Evolutionary conservation across 2,329 filamentous ascomycete genomes (phyloP).

Genomic region (Drechslerella dactyloides): DNA sequence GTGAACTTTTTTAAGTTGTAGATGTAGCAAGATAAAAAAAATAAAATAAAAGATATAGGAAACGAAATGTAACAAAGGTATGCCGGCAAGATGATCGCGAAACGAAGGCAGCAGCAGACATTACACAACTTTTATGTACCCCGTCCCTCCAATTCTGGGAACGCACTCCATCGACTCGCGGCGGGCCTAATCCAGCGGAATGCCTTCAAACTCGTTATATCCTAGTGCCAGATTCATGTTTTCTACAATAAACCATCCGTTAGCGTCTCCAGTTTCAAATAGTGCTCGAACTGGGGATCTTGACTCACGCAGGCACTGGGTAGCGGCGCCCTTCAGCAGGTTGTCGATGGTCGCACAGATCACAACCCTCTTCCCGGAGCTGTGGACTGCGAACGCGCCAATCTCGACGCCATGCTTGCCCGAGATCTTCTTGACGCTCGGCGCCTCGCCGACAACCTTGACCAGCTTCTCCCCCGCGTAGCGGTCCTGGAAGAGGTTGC

Average conservation of each 20-base stretch:
- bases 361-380: conserved; percentile 86
- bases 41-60: not conserved
- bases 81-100: conserved; percentile 1
- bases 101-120: not conserved
- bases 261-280: not conserved
- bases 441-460: conserved; percentile 87
- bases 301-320: conserved; percentile 84
- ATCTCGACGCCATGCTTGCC: conserved; percentile 90
- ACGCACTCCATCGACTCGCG: conserved; percentile 3
- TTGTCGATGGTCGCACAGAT: conserved; percentile 94
- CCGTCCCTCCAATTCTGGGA: not conserved
- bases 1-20: conserved; percentile 13
- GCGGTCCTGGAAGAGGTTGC: conserved; percentile 92
- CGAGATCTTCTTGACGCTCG: conserved; percentile 81
- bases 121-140: not conserved
- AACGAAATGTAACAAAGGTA: not conserved
- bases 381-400: conserved; percentile 93
- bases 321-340: conserved; percentile 88
- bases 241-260: conserved; percentile 62
- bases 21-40: not conserved
- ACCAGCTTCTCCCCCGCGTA: conserved; percentile 96
- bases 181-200: conserved; percentile 66
- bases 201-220: conserved; percentile 86
- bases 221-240: conserved; percentile 94
- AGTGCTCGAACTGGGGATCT: not conserved